phyloP scores from a whole-genome alignment of 148 eudicot species.

The Rhododendron kiyosumense region DNA sequence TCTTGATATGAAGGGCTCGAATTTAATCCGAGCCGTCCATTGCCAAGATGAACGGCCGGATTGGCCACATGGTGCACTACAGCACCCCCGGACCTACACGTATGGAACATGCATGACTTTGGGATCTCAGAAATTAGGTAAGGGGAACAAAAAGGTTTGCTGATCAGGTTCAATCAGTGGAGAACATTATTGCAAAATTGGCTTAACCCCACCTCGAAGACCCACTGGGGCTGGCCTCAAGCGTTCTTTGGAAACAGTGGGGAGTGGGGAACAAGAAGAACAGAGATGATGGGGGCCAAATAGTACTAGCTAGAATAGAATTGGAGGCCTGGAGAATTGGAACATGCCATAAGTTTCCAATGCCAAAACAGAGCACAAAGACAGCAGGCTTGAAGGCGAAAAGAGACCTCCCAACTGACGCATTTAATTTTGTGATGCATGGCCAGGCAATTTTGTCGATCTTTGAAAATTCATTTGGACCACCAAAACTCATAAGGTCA shows the following conservation, averaged over 20 bases:
- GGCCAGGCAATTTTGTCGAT: neutral
- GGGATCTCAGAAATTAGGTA: neutral
- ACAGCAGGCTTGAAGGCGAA: neutral
- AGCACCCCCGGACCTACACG: no score
- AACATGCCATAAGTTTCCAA: neutral
- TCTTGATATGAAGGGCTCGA: no score
- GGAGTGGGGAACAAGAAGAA: neutral
- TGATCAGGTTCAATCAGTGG: neutral
- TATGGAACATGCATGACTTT: neutral
- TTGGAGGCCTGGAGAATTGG: neutral
- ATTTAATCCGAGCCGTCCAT: no score
- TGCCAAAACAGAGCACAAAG: neutral
- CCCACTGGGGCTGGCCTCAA: neutral
- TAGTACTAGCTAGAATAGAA: no score
- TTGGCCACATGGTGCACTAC: no score
- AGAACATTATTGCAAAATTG: neutral
- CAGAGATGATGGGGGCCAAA: neutral
- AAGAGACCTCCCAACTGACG: neutral
- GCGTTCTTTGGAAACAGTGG: neutral
- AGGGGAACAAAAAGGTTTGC: neutral
- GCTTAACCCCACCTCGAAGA: neutral
- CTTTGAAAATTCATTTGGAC: neutral
- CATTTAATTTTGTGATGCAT: neutral
- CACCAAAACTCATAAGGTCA: neutral
- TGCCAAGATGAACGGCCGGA: no score